phyloP scores from a whole-genome alignment of 176 grass and related monocot genomes.

The Phoenix roebelenii region DNA sequence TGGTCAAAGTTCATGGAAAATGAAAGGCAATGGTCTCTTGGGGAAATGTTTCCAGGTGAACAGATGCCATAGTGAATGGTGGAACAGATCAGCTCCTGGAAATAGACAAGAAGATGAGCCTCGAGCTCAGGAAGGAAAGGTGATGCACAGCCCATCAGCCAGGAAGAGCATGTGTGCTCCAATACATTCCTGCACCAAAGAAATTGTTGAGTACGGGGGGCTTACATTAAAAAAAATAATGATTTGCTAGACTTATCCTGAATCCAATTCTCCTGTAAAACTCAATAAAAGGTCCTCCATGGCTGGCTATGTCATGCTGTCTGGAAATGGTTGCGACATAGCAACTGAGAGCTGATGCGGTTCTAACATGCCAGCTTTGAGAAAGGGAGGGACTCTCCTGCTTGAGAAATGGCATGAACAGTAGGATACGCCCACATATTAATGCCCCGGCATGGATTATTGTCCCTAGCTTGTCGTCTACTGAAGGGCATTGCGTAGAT shows the following conservation, averaged over 20 bases:
- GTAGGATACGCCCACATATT: too few species aligned
- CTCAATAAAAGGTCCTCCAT: slow-evolving; percentile 37
- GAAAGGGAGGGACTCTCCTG: too few species aligned
- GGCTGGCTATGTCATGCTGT: slow-evolving; percentile 15
- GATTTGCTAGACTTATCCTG: slow-evolving; percentile 32
- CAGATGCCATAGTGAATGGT: slow-evolving; percentile 55
- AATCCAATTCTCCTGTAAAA: slow-evolving; percentile 29
- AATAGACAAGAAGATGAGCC: slow-evolving; percentile 57
- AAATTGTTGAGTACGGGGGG: slow-evolving; percentile 90
- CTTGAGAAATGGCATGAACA: too few species aligned
- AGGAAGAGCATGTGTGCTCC: slow-evolving; percentile 65
- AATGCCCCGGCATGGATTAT: too few species aligned
- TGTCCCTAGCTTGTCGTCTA: too few species aligned
- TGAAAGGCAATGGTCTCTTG: slow-evolving; percentile 56
- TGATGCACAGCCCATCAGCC: slow-evolving; percentile 79
- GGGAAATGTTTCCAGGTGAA: slow-evolving; percentile 66
- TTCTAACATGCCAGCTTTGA: not conserved
- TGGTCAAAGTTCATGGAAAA: slow-evolving; percentile 69
- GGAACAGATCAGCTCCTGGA: slow-evolving; percentile 48
- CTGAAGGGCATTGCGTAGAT: too few species aligned
- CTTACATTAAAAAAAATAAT: slow-evolving; percentile 49
- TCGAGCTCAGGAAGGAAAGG: slow-evolving; percentile 68
- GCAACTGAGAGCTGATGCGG: not conserved
- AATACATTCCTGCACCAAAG: slow-evolving; percentile 93
- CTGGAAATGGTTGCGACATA: slow-evolving; percentile 20